Percentiles rank a stretch among this genome's conserved stretches.
Conservation (phyloP, 176 grass and related monocot species). For the Saccharum spontaneum region DNA sequence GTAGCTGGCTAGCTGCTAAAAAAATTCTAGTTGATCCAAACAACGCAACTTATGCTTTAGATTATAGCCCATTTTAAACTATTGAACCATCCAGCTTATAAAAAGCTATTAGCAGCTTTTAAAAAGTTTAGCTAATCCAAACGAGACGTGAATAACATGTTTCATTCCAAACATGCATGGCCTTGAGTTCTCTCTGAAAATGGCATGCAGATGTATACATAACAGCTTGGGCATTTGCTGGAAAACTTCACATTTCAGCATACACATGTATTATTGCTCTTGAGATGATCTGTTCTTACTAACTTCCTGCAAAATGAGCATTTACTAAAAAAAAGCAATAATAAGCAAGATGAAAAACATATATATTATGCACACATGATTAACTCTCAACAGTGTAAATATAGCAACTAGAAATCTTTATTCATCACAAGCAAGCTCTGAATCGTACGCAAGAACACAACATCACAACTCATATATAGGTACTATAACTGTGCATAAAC, state of each 20-base stretch:
- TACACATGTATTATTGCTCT: background rate
- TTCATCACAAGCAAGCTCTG: background rate
- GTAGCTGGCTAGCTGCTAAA: too few species aligned
- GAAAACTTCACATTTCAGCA: background rate
- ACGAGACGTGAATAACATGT: too few species aligned
- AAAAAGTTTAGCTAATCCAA: too few species aligned
- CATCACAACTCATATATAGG: background rate
- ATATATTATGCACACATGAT: background rate
- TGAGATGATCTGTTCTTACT: background rate
- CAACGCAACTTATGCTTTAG: too few species aligned
- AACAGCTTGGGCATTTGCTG: too few species aligned
- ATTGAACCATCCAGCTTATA: too few species aligned
- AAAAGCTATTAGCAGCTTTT: too few species aligned
- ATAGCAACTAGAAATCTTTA: background rate
- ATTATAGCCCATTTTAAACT: too few species aligned
- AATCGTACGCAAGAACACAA: background rate
- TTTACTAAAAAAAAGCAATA: background rate
- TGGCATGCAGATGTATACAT: too few species aligned
- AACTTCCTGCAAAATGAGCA: background rate
- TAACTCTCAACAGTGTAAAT: background rate
- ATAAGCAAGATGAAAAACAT: background rate
- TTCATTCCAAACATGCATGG: too few species aligned
- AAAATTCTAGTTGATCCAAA: too few species aligned
- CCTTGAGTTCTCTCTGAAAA: too few species aligned
- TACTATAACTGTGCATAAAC: background rate